Conservation (phyloP, 169 alveolate genomes). For the Cryptosporidium parvum region DNA sequence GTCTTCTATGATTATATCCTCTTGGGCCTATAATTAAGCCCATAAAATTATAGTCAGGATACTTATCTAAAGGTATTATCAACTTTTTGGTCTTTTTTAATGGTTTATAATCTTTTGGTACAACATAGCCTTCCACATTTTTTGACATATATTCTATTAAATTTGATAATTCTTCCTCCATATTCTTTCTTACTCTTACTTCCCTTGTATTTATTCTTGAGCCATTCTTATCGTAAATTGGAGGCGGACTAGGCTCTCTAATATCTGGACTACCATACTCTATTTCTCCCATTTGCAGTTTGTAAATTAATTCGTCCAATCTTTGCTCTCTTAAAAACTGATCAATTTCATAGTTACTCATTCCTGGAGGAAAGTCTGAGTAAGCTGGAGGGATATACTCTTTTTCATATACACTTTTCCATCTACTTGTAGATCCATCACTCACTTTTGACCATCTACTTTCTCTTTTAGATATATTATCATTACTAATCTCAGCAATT, state of each 20-base stretch:
- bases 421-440: slow-evolving; percentile 21
- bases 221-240: slow-evolving; percentile 90
- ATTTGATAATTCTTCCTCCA: slow-evolving; percentile 89
- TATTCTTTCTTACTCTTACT: slow-evolving; percentile 87
- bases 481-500: neutral
- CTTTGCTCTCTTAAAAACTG: slow-evolving; percentile 92
- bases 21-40: slow-evolving; percentile 95
- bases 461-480: neutral
- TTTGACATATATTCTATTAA: slow-evolving; percentile 88
- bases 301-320: slow-evolving; percentile 88
- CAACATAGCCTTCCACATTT: slow-evolving; percentile 87
- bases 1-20: slow-evolving; percentile 93
- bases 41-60: slow-evolving; percentile 94
- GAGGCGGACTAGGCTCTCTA: slow-evolving; percentile 93
- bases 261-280: slow-evolving; percentile 92
- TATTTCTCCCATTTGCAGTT: slow-evolving; percentile 86
- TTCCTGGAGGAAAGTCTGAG: slow-evolving; percentile 91
- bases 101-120: slow-evolving; percentile 91
- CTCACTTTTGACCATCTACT: slow-evolving; percentile 53
- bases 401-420: slow-evolving; percentile 80
- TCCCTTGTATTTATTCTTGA: slow-evolving; percentile 91
- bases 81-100: slow-evolving; percentile 87
- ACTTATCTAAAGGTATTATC: slow-evolving; percentile 89
- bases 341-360: slow-evolving; percentile 88
- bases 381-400: slow-evolving; percentile 91